phyloP scores from a whole-genome alignment of 768 basidiomycete species.

The Trametes gibbosa region DNA sequence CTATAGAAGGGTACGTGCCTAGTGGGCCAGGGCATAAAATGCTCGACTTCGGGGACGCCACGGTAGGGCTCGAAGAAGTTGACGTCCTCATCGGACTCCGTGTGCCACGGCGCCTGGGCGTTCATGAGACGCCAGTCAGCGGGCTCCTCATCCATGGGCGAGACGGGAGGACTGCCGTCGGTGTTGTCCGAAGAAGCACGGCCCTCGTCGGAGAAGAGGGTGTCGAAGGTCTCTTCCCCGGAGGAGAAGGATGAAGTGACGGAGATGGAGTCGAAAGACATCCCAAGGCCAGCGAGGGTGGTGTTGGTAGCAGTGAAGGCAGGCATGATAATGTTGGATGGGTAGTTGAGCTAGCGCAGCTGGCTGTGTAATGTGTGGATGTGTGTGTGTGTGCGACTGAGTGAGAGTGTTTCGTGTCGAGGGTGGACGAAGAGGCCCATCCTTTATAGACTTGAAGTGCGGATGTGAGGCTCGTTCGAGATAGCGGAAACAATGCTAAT shows the following conservation, averaged over 20 bases:
- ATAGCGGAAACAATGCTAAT: no score
- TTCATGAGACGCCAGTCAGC: background rate
- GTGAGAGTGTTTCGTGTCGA: background rate
- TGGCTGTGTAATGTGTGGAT: background rate
- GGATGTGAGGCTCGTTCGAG: background rate
- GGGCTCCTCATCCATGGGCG: background rate
- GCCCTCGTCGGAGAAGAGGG: constrained; percentile 7
- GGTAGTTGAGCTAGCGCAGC: background rate
- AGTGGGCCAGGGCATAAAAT: constrained; percentile 12
- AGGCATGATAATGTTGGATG: background rate
- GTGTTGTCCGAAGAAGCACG: background rate
- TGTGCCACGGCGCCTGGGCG: background rate
- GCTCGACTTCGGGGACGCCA: background rate
- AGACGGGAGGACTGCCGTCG: background rate
- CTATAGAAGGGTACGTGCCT: background rate
- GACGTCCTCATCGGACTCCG: background rate
- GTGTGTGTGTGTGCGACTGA: background rate
- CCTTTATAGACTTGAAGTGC: background rate
- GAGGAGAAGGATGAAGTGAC: background rate
- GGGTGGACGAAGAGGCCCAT: background rate
- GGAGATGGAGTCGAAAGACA: constrained; percentile 5
- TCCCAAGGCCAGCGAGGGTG: constrained; percentile 9
- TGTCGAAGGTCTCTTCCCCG: background rate
- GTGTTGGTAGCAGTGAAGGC: background rate
- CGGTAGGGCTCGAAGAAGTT: constrained; percentile 4